Evolutionary conservation across 352 stramenopile species (phyloP).

Genomic region (Chrysophaeum taylorii): DNA sequence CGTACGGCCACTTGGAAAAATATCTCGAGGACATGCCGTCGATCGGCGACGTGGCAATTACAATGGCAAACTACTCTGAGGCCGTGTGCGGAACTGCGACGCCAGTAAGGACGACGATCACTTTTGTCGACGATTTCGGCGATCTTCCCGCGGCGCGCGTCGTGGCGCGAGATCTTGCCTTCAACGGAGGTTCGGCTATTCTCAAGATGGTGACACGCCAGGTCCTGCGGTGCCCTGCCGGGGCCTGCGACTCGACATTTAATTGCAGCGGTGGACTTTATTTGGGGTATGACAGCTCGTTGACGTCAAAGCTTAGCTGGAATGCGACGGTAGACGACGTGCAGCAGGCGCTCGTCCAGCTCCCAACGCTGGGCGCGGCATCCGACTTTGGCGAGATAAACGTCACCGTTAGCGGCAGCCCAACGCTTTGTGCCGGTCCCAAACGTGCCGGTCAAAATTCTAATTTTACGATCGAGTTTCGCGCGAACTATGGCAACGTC

Average conservation of each 20-base stretch:
- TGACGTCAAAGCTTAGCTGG: slow-evolving; percentile 1
- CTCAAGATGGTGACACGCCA: neutral
- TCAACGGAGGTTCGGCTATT: neutral
- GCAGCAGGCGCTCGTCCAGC: neutral
- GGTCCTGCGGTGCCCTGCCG: neutral
- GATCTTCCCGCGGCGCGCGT: slow-evolving; percentile 17
- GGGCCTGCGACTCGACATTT: neutral
- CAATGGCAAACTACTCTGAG: neutral
- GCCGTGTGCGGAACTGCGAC: neutral
- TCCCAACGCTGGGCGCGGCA: neutral
- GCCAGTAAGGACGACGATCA: slow-evolving; percentile 14
- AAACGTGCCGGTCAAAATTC: neutral
- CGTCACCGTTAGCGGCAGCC: slow-evolving; percentile 15
- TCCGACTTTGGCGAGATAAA: slow-evolving; percentile 8
- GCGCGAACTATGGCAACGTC: slow-evolving; percentile 45
- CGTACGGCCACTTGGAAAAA: slow-evolving; percentile 9
- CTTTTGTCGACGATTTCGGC: slow-evolving; percentile 16
- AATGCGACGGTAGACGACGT: neutral
- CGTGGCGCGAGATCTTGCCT: neutral
- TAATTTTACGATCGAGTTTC: slow-evolving; percentile 45
- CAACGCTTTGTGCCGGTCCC: neutral
- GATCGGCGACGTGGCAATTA: slow-evolving; percentile 16
- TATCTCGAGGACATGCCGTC: slow-evolving; percentile 11
- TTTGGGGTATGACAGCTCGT: neutral
- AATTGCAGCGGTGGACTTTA: slow-evolving; percentile 11